Evolutionary conservation across 441 rosid genomes (phyloP), one percentile per base, ranked within the genome.

Genomic region (Erodium trifolium): DNA sequence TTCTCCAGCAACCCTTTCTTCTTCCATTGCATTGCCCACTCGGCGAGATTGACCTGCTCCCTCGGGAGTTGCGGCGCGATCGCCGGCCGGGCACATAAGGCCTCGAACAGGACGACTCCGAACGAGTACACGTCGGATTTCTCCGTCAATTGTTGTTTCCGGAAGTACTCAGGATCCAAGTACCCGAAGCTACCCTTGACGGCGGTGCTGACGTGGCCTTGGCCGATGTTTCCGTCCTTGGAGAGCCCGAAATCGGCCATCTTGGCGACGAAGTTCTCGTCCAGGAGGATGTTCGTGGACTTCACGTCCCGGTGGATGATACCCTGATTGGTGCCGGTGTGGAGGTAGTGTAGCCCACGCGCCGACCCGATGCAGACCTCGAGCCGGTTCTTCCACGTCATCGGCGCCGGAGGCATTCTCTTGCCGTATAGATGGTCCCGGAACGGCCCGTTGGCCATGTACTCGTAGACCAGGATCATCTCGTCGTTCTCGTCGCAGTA

Each of bases 11-110:
- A 70, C 27, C 97, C 98, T 70, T 88, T 94, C 31, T 91, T 77
- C 79, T 88, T 88, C 92, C 91, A 88, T 64, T 90, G 96, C 99
- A 88, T 88, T 1, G 96, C 93, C 96, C 97, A 92, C 41, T 92
- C 98, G 0, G 92, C 99, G 70, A 94, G 78, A 77, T 86, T 90
- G 7, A 94, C 98, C 43, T 88, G 98, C 62, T 90, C 99, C 77
- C 97, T 76, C 2, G 89, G 90, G 5, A 90, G 80, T 49, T 72
- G 81, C 4, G 89, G 97, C 63, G 79, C 79, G 34, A 91, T 80
- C 10, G 92, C 97, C 0, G 91, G 92, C 82, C 98, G 86, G 3
- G 88, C 94, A 16, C 96, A 86, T 23, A 90, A 60, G 16, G 82
- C 89, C 77, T 94, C 96, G n/a, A 94, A 81, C 57, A 94, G 80